Evolutionary conservation across 202 grass and related monocot genomes (phyloP).

Genomic region (Sporobolus alterniflorus): DNA sequence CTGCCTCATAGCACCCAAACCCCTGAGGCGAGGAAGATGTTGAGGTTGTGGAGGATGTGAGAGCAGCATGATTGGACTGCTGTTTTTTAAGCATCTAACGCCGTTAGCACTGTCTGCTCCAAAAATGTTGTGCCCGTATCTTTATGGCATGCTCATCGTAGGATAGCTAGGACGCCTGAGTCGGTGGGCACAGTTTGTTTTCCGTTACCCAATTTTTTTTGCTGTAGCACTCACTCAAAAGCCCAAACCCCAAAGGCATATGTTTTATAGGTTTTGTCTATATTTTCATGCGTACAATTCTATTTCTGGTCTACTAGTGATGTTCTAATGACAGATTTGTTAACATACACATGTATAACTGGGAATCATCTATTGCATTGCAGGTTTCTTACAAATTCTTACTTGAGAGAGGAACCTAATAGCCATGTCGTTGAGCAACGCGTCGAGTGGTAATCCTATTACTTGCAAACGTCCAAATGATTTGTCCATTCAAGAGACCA

Average conservation of each 20-base stretch:
- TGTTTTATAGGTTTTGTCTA: constrained; percentile 3
- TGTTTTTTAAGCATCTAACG: too few relatives aligned
- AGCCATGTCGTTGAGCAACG: constrained; percentile 97
- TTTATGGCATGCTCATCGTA: too few relatives aligned
- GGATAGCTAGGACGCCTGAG: too few relatives aligned
- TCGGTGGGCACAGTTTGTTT: too few relatives aligned
- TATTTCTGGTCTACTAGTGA: constrained; percentile 7
- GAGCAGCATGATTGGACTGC: too few relatives aligned
- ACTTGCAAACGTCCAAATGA: not conserved
- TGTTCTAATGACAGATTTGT: not conserved
- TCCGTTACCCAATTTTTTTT: too few relatives aligned
- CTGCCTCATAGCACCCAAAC: too few relatives aligned
- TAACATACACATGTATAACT: not conserved
- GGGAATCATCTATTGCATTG: constrained; percentile 16
- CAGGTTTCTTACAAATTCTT: constrained; percentile 97
- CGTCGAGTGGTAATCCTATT: constrained; percentile 79
- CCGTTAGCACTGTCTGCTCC: too few relatives aligned
- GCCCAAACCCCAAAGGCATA: constrained; percentile 6
- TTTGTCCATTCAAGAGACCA: not conserved
- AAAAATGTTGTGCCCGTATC: too few relatives aligned
- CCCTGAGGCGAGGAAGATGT: too few relatives aligned
- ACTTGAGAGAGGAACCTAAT: constrained; percentile 92
- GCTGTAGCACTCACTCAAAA: not conserved
- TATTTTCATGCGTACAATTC: not conserved
- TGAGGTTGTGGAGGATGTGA: too few relatives aligned